A percentile compares a stretch with the other conserved stretches of the same genome.
Conservation (phyloP, 768 basidiomycete species). For the Tremella fuciformis region DNA sequence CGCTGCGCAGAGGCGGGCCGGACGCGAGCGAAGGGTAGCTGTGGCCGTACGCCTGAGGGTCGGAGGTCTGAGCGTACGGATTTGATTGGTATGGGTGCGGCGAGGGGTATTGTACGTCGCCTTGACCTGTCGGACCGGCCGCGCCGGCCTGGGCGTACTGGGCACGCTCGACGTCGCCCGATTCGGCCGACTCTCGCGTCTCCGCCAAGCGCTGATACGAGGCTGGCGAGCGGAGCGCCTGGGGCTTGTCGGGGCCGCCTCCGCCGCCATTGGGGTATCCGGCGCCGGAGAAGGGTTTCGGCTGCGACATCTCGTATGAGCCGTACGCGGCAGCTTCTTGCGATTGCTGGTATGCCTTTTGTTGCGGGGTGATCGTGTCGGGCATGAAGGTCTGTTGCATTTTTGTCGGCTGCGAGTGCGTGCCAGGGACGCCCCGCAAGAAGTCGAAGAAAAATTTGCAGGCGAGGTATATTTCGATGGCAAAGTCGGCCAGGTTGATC, state of each 20-base stretch:
- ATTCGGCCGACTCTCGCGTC: neutral
- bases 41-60: conserved; percentile 4
- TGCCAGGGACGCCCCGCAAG: conserved; percentile 51
- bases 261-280: no score
- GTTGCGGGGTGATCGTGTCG: no score
- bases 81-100: neutral
- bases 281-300: no score
- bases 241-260: no score
- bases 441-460: conserved; percentile 62
- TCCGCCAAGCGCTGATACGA: conserved; percentile 2
- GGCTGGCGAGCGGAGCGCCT: neutral
- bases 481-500: conserved; percentile 58
- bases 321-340: no score
- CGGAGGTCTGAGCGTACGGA: neutral
- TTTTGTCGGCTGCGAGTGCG: conserved; percentile 22
- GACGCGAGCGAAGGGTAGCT: neutral
- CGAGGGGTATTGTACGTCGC: neutral
- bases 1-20: no score
- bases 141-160: neutral
- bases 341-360: no score
- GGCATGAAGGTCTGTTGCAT: conserved; percentile 30
- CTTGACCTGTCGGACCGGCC: neutral
- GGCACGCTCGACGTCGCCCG: neutral
- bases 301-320: no score
- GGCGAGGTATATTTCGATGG: conserved; percentile 63